Evolutionary conservation across 2,329 filamentous ascomycete species (phyloP).

Genomic region (Verticillium longisporum): DNA sequence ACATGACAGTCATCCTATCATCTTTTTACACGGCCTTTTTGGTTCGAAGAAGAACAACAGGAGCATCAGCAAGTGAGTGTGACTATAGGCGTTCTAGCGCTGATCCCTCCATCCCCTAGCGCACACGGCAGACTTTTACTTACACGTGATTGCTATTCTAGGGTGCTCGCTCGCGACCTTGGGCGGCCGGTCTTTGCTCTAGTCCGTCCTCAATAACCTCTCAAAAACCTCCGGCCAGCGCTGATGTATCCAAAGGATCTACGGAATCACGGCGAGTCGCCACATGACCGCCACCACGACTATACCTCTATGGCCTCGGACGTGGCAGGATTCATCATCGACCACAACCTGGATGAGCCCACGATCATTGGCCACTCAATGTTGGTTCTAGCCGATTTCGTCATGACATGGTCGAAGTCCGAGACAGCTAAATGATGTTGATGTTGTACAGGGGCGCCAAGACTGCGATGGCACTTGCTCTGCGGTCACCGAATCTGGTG

Average conservation of each 20-base stretch:
- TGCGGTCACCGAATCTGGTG: conserved; percentile 61
- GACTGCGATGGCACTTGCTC: conserved; percentile 79
- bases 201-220: conserved; percentile 38
- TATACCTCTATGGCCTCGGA: conserved; percentile 80
- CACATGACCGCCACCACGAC: conserved; percentile 69
- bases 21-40: conserved; percentile 90
- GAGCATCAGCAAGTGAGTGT: conserved; percentile 80
- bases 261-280: conserved; percentile 88
- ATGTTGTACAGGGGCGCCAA: conserved; percentile 69
- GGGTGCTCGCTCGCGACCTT: conserved; percentile 74
- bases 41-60: conserved; percentile 94
- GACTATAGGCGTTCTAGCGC: background rate
- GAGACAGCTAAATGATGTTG: background rate
- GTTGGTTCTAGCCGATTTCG: conserved; percentile 35
- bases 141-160: conserved; percentile 25
- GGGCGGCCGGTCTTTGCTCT: conserved; percentile 76
- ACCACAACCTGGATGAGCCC: conserved; percentile 61
- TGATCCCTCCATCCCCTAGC: background rate
- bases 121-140: background rate
- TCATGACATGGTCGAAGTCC: background rate
- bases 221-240: conserved; percentile 7
- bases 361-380: conserved; percentile 92
- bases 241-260: conserved; percentile 54
- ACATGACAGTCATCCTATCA: conserved; percentile 53
- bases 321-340: conserved; percentile 67